These are phyloP conservation scores for Zostera marina DNA, from an alignment of 116 monocot genomes.

Conservation along the genomic window DNA sequence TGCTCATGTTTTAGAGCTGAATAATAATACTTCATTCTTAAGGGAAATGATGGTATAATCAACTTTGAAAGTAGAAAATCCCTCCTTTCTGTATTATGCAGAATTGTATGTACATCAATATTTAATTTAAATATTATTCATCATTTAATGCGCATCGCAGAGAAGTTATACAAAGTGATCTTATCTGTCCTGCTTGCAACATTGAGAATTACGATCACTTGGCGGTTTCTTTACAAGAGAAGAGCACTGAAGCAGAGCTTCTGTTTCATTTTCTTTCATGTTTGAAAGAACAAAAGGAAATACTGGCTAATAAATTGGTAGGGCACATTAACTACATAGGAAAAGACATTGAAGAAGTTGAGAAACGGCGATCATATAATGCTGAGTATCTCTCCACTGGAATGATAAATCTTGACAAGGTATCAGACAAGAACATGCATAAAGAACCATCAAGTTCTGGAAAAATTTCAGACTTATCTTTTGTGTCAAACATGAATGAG, in stretches of 20 bases:
- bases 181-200: constrained; percentile 36
- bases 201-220: constrained; percentile 22
- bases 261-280: constrained; percentile 55
- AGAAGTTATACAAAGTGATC: constrained; percentile 46
- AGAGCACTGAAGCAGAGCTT: constrained; percentile 53
- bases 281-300: constrained; percentile 66
- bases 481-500: constrained; percentile 21
- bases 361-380: background rate
- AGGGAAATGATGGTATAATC: too few species aligned
- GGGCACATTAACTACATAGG: constrained; percentile 37
- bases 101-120: too few species aligned
- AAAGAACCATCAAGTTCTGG: constrained; percentile 9
- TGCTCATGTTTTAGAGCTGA: too few species aligned
- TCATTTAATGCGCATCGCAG: constrained; percentile 14
- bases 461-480: constrained; percentile 8
- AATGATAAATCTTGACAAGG: constrained; percentile 7
- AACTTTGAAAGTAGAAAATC: too few species aligned
- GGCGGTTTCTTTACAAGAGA: constrained; percentile 29
- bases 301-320: constrained; percentile 36
- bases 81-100: too few species aligned
- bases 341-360: constrained; percentile 8
- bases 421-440: constrained; percentile 3
- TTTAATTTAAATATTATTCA: background rate
- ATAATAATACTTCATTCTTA: too few species aligned
- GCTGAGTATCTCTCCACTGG: background rate